Percentiles rank a stretch among this genome's conserved stretches.
Evolutionary conservation across 1,284 basidiomycete genomes (phyloP).

Genomic region (Malassezia arunalokei): DNA sequence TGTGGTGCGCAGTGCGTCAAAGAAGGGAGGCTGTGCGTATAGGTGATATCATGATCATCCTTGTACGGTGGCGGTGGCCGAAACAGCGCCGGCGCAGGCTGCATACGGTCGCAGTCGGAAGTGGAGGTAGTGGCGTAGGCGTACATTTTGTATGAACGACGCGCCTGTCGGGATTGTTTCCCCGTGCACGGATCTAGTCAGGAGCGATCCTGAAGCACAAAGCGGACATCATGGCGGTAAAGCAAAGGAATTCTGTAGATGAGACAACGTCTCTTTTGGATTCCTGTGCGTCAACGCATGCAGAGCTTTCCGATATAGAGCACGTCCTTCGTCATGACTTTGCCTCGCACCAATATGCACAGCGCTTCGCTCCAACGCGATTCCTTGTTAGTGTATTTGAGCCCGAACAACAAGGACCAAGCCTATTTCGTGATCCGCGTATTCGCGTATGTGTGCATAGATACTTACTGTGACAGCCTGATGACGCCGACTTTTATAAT

Average conservation of each 20-base stretch:
- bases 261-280: constrained; percentile 4
- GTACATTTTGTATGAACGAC: too few species aligned
- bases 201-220: too few species aligned
- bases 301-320: background rate
- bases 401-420: constrained; percentile 1
- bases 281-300: background rate
- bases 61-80: constrained; percentile 9
- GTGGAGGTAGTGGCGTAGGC: too few species aligned
- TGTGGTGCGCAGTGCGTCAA: constrained; percentile 1
- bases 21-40: background rate
- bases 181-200: too few species aligned
- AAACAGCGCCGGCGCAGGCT: constrained; percentile 3
- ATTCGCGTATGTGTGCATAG: constrained; percentile 1
- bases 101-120: too few species aligned
- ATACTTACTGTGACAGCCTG: background rate
- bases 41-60: constrained; percentile 2
- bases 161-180: too few species aligned
- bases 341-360: background rate
- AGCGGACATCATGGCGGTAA: background rate
- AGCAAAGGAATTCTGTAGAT: background rate
- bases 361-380: background rate
- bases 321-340: constrained; percentile 7
- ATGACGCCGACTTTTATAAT: constrained; percentile 15
- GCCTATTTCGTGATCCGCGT: background rate
- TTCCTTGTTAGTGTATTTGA: constrained; percentile 20